Conservation (phyloP, 805 yeast species). For the Candida maesae region DNA sequence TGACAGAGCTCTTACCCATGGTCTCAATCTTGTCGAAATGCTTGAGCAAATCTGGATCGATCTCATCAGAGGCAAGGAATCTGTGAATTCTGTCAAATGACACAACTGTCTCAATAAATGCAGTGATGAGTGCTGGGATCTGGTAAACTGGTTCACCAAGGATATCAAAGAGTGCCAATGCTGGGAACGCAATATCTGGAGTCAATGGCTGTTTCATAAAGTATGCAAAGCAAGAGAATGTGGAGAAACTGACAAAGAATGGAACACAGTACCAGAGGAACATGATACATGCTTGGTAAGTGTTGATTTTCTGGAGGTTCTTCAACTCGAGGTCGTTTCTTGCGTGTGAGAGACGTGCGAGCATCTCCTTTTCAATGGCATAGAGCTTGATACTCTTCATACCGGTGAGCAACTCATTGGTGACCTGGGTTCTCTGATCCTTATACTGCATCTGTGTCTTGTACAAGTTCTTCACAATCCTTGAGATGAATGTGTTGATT, state of each 20-base stretch:
- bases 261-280: conserved; percentile 67
- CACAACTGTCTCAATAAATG: conserved; percentile 55
- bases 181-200: conserved; percentile 68
- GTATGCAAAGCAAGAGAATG: conserved; percentile 52
- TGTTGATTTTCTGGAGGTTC: conserved; percentile 46
- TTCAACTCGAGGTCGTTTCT: conserved; percentile 57
- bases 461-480: conserved; percentile 40
- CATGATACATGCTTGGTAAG: conserved; percentile 41
- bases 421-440: conserved; percentile 54
- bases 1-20: conserved; percentile 31
- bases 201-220: conserved; percentile 48
- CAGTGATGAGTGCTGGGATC: conserved; percentile 54
- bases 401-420: conserved; percentile 55
- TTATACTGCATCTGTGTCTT: conserved; percentile 59
- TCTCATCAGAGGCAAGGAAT: conserved; percentile 45
- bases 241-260: conserved; percentile 56
- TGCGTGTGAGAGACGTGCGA: conserved; percentile 44
- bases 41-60: conserved; percentile 36
- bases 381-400: conserved; percentile 64
- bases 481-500: conserved; percentile 45
- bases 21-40: conserved; percentile 23
- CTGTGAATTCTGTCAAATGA: conserved; percentile 50
- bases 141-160: conserved; percentile 55
- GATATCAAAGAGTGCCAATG: conserved; percentile 56
- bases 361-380: conserved; percentile 68